Evolutionary conservation across 2,329 filamentous ascomycete genomes (phyloP).

Genomic region (Geoglossum cookeanum): DNA sequence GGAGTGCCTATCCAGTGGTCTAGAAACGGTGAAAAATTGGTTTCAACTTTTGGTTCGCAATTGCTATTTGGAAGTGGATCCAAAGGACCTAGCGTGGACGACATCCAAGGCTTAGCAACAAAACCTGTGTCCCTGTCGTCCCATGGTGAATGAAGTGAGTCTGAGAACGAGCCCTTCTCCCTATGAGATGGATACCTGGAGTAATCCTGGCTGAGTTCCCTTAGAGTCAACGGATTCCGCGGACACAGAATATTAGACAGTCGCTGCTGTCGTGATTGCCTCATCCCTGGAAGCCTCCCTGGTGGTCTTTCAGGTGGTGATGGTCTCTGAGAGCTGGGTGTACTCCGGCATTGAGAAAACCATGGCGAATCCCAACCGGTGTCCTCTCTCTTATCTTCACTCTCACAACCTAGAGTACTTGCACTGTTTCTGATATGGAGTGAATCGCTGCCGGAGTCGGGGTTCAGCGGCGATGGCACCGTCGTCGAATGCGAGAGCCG

Average conservation of each 20-base stretch:
- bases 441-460: constrained; percentile 7
- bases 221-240: constrained; percentile 1
- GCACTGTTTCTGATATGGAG: not conserved
- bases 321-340: not conserved
- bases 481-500: constrained; percentile 13
- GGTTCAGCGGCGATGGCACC: constrained; percentile 17
- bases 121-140: too few relatives aligned
- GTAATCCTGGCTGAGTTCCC: constrained; percentile 15
- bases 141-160: constrained; percentile 10
- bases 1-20: constrained; percentile 20
- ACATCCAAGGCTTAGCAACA: too few relatives aligned
- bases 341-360: not conserved
- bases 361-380: not conserved
- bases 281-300: not conserved
- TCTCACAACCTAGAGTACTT: not conserved
- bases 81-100: not conserved
- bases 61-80: not conserved
- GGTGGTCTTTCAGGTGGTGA: not conserved
- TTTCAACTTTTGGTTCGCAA: constrained; percentile 9
- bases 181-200: constrained; percentile 12
- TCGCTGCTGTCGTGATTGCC: not conserved
- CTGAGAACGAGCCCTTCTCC: not conserved
- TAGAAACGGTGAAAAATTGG: constrained; percentile 22
- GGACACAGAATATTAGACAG: not conserved
- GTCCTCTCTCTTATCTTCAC: not conserved